A percentile compares a stretch with the other conserved stretches of the same genome.
phyloP scores from a whole-genome alignment of 164 flowering plant species.

The Annona cherimola region DNA sequence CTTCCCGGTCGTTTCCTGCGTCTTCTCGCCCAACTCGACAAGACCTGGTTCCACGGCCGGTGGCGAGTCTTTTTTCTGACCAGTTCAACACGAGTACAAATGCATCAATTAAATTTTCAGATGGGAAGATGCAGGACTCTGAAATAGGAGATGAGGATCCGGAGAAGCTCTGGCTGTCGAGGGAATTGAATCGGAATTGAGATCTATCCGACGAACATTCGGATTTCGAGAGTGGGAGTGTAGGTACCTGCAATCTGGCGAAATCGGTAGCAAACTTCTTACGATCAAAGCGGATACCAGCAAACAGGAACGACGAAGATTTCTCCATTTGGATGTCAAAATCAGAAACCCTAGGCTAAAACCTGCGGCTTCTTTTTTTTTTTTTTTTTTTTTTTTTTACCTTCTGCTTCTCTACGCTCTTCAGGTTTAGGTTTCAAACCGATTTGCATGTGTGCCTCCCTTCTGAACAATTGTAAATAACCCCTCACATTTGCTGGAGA shows the following conservation, averaged over 20 bases:
- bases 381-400: too few species aligned
- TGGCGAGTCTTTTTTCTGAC: constrained; percentile 39
- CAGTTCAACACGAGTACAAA: not conserved
- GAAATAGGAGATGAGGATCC: not conserved
- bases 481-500: too few species aligned
- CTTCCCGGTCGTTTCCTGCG: constrained; percentile 18
- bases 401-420: too few species aligned
- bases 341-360: not conserved
- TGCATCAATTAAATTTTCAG: constrained; percentile 1
- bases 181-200: not conserved
- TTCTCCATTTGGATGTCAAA: not conserved
- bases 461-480: too few species aligned
- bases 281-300: constrained; percentile 54
- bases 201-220: not conserved
- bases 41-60: constrained; percentile 19
- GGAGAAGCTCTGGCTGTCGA: not conserved
- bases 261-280: constrained; percentile 64
- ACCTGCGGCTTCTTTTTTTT: not conserved
- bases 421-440: too few species aligned
- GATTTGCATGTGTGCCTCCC: too few species aligned
- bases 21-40: constrained; percentile 16
- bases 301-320: constrained; percentile 48
- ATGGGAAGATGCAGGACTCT: not conserved
- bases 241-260: constrained; percentile 43
- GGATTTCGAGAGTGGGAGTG: not conserved